Base-by-base conservation (phyloP, 352 stramenopile genomes). In the Pythium vanterpoolii region DNA sequence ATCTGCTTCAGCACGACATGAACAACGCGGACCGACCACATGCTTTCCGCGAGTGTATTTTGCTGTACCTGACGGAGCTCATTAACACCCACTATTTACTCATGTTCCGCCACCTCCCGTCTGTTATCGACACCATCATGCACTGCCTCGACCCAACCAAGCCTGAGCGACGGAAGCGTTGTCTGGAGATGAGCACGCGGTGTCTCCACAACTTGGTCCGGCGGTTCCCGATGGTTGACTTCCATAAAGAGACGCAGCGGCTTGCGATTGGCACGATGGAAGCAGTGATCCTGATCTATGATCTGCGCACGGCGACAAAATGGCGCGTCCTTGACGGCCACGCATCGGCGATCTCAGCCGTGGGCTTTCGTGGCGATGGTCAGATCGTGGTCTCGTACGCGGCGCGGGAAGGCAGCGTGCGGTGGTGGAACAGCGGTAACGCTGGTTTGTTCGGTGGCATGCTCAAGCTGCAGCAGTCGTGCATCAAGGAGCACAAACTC, bases 391-490 rank as follows among this genome's bases (percentile, higher is more conserved):
- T 93, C 19, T 95, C 85, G 40, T 95, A 95, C 26, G 83, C 83
- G 9, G 83, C 85, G 40, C 76, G 83, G 0, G 83, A 95, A 50
- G 79, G 74, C 0, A 92, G 82, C 36, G 81, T 95, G 1, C 74
- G 83, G 5, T 95, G 83, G 83, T 95, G 85, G 85, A 95, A 95
- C 61, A 92, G 81, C 47, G 79, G 80, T 19, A 87, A 83, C 24
- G 77, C 78, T 4, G 83, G 83, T 1, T 54, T 95, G 6, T 92
- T 95, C 46, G 83, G 83, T 3, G 79, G 83, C 4, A 91, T 95
- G 77, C 73, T 95, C 45, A 92, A 92, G 72, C 89, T 95, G 71
- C 85, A 95, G 42, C 85, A 95, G 57, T 90, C 83, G 18, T 95
- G 85, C 62, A 72, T 95, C 24, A 91, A 90, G 44, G 83, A 95